These are phyloP conservation scores for Boletus hoseneyae DNA, from an alignment of 1,284 basidiomycete genomes.

Conservation along the genomic window DNA sequence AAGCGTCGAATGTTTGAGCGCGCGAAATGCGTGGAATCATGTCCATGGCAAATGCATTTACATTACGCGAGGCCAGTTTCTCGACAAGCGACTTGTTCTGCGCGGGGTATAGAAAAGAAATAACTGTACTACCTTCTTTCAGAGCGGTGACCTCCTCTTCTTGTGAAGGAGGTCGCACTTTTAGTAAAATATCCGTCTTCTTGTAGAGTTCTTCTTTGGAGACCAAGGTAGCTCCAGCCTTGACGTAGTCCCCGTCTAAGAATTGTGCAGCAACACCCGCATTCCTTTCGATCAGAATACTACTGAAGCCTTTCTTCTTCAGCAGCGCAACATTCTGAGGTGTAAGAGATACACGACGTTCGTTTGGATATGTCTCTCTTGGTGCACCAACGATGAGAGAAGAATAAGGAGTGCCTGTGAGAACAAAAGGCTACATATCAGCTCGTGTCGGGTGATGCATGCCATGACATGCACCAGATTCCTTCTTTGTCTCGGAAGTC, in stretches of 20 bases:
- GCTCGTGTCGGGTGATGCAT: neutral
- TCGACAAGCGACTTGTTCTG: conserved; percentile 76
- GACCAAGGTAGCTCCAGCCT: conserved; percentile 74
- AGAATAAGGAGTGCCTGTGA: conserved; percentile 62
- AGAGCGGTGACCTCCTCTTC: conserved; percentile 58
- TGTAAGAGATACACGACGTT: conserved; percentile 76
- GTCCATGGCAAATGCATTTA: conserved; percentile 76
- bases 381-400: conserved; percentile 76
- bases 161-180: conserved; percentile 71
- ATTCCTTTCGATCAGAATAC: conserved; percentile 67
- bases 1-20: conserved; percentile 81
- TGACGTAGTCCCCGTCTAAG: conserved; percentile 70
- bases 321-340: conserved; percentile 71
- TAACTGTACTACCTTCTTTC: conserved; percentile 70
- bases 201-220: conserved; percentile 60
- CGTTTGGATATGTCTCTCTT: conserved; percentile 69
- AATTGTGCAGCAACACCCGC: conserved; percentile 76
- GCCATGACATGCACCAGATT: conserved; percentile 23
- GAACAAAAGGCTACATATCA: conserved; percentile 2
- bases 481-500: conserved; percentile 19
- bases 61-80: conserved; percentile 55
- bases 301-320: conserved; percentile 76
- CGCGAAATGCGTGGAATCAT: conserved; percentile 85
- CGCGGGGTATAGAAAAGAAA: conserved; percentile 81
- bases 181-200: conserved; percentile 72